Evolutionary conservation across 208 protist genomes (phyloP), one percentile per base, ranked within the genome.

Genomic region (Crithidia bombi): DNA sequence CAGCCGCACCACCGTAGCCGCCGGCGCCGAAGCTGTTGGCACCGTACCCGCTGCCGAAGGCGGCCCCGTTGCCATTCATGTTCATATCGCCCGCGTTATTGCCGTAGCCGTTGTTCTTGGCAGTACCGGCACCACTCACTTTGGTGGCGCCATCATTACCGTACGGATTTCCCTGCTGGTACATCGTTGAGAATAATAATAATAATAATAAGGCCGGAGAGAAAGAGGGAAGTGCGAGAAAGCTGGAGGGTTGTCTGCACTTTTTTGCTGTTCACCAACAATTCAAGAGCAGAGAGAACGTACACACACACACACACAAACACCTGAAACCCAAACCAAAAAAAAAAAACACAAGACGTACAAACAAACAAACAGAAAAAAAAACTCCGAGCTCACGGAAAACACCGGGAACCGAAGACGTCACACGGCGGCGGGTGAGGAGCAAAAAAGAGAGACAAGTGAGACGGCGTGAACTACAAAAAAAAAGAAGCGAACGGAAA

Each of bases 141-240:
- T 78, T 73, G 3, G 49, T 69, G 46, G 54, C 69, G 15, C 68
- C 56, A 23, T 65, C 70, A 51, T 66, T 75, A 49, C 64, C 62
- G 47, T 79, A 70, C 3, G 47, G 36, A 57, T 74, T 69, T 9
- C 21, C 23, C 14, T 26, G 52, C 49, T 65, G 66, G 36, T 58
- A 61, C 61, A 75, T 54, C 15, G n/a, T 66, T 17, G 14, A 23
- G 14, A 44, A 3, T 44, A 23, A 51, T 30, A 28, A 28, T 28
- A 23, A 28, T 3, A 51, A 23, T 17, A 28, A 28, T 30, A 28
- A 47, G 7, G 4, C 12, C 15, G 17, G 15, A 6, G 43, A 47
- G 5, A n/a, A n/a, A n/a, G n/a, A n/a, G n/a, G n/a, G n/a, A n/a
- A n/a, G n/a, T n/a, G n/a, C n/a, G n/a, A n/a, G n/a, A n/a, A n/a